A percentile compares a stretch with the other conserved stretches of the same genome.
Conservation (phyloP, 2,329 filamentous ascomycete species). For the Aureobasidium pullulans region DNA sequence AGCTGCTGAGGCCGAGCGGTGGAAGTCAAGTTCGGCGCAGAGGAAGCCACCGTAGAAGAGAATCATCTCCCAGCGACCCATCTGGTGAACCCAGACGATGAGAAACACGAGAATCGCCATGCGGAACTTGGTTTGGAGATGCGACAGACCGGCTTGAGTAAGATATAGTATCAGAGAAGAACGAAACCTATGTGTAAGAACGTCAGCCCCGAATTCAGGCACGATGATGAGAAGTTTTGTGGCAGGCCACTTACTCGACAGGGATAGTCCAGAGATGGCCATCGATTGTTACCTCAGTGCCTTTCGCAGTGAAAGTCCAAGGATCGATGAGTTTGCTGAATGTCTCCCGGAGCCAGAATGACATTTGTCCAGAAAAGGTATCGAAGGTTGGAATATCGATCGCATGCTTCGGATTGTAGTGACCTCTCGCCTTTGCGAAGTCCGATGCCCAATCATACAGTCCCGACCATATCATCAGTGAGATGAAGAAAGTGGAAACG, state of each 20-base stretch:
- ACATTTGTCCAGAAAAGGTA: conserved; percentile 15
- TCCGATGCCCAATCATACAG: conserved; percentile 15
- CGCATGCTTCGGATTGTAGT: conserved; percentile 9
- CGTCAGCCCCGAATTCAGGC: conserved; percentile 37
- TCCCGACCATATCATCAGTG: neutral
- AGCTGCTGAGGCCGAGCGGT: conserved; percentile 17
- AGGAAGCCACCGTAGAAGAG: conserved; percentile 49
- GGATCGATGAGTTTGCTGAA: conserved; percentile 13
- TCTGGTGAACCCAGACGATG: conserved; percentile 35
- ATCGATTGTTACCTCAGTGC: conserved; percentile 22
- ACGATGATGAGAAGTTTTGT: conserved; percentile 31
- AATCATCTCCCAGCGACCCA: conserved; percentile 47
- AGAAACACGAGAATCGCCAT: conserved; percentile 36
- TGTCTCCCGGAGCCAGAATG: conserved; percentile 33
- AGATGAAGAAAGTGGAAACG: conserved; percentile 18
- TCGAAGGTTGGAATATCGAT: neutral
- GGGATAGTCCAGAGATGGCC: conserved; percentile 55
- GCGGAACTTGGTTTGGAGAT: conserved; percentile 23
- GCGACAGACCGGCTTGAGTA: conserved; percentile 36
- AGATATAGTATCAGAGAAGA: conserved; percentile 53
- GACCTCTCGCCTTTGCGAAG: conserved; percentile 14
- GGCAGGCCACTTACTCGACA: neutral
- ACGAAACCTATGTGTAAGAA: conserved; percentile 23
- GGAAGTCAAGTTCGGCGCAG: conserved; percentile 48
- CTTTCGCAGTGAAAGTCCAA: neutral